A percentile compares a stretch with the other conserved stretches of the same genome.
Conservation (phyloP, 139 green algal genomes). For the Asterochloris erici region DNA sequence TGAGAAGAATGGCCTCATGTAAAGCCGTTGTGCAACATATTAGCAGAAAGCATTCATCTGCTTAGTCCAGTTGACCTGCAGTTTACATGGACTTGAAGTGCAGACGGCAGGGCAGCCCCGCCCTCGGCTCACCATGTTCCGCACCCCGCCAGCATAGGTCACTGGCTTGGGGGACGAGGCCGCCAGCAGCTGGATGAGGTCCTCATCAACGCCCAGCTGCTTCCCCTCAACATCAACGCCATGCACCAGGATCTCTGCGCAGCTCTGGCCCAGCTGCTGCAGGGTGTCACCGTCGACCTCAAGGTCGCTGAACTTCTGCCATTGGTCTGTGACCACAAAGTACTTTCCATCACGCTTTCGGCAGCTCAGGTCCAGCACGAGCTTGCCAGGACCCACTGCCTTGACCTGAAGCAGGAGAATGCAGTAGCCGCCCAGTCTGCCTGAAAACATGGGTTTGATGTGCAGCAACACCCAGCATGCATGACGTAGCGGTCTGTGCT, state of each 20-base stretch:
- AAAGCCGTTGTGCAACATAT: neutral
- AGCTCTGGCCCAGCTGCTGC: conserved; percentile 53
- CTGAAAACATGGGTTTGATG: too few relatives aligned
- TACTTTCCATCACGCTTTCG: conserved; percentile 69
- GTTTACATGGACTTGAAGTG: too few relatives aligned
- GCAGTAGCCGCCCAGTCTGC: too few relatives aligned
- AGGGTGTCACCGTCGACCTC: conserved; percentile 59
- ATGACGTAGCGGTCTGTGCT: too few relatives aligned
- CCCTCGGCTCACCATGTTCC: conserved; percentile 62
- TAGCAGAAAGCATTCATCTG: neutral
- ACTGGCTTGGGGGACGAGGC: conserved; percentile 69
- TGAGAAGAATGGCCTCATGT: neutral
- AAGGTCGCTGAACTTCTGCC: conserved; percentile 69
- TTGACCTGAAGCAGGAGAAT: conserved; percentile 48
- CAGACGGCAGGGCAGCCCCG: neutral
- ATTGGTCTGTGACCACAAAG: conserved; percentile 72
- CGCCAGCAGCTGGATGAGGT: conserved; percentile 86
- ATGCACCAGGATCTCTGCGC: conserved; percentile 97
- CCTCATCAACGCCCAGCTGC: conserved; percentile 90
- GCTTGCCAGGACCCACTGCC: conserved; percentile 76
- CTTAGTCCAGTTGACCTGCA: neutral
- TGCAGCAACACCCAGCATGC: too few relatives aligned
- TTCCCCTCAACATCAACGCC: conserved; percentile 98
- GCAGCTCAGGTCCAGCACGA: conserved; percentile 97
- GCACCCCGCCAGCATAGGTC: conserved; percentile 94